Base-by-base conservation (phyloP, 2,329 filamentous ascomycete species). In the Aspergillus ustus region DNA sequence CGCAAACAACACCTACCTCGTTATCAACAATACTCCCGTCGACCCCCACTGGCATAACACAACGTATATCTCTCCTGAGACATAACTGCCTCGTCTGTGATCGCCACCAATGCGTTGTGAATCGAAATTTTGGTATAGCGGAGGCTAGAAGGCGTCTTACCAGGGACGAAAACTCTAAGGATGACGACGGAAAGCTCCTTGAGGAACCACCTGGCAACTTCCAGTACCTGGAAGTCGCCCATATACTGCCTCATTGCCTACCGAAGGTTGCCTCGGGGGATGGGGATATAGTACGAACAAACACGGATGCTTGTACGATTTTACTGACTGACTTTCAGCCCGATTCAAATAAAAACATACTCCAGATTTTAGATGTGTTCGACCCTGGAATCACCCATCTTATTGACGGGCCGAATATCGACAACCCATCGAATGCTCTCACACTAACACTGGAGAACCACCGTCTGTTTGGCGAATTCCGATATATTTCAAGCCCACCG, bases 201-300 rank as follows among this genome's bases (percentile, higher is more conserved):
- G 46, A 22, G 40, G 25, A 19, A 44, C 22, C 60, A 25, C 25
- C 52, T 34, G 57, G 62, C 37, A 20, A 46, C 53, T 61, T 67
- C 52, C 50, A 63, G 43, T 66, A 57, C 57, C 62, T 70, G 25
- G 67, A 69, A 65, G 66, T 70, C 7, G 65, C 67, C 19, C 63
- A 71, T 52, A 70, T 70, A 46, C 50, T 70, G 15, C 65, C 69
- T 46, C 65, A 66, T 49, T 66, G 57, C 49, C 64, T 70, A 34
- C 68, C 58, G 7, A 34, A 8, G 31, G 46, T 64, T 61, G n/a
- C 54, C 67, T 49, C 45, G 31, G 62, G 48, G 45, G 62, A 69
- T 3, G 20, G 52, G 37, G 63, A 69, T 52, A 31, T 69, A 48
- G 66, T 68, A 62, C 6, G 60, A 52, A 22, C 31, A 34, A 46